phyloP scores from a whole-genome alignment of 352 stramenopile genomes.

The Thraustotheca clavata region DNA sequence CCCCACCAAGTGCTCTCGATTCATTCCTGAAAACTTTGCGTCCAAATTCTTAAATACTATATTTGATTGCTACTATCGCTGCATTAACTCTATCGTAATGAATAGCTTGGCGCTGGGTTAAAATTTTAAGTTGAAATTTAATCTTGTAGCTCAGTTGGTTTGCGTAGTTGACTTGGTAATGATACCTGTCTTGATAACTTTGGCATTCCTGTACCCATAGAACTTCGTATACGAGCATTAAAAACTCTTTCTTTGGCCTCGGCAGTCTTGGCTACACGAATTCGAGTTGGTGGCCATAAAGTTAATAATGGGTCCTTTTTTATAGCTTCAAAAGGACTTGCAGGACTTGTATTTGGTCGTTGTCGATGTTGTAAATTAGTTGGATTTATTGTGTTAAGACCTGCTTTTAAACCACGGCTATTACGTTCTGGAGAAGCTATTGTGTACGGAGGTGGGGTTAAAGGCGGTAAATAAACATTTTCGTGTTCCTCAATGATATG shows the following conservation, averaged over 20 bases:
- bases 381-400: background rate
- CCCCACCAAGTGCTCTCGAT: constrained; percentile 5
- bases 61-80: too few species aligned
- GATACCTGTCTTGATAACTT: background rate
- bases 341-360: background rate
- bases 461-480: background rate
- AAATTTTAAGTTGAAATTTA: background rate
- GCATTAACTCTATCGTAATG: too few species aligned
- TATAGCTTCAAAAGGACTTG: background rate
- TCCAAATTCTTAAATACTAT: background rate
- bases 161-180: background rate
- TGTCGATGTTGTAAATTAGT: background rate
- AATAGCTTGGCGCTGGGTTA: too few species aligned
- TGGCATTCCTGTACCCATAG: constrained; percentile 6
- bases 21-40: constrained; percentile 18
- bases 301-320: background rate
- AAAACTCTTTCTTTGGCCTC: constrained; percentile 15
- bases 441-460: background rate
- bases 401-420: background rate
- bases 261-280: constrained; percentile 1
- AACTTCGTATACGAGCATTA: constrained; percentile 10
- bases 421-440: background rate
- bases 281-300: constrained; percentile 7
- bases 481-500: too few species aligned
- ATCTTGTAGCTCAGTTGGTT: background rate